Evolutionary conservation across 805 yeast genomes (phyloP), one percentile per base, ranked within the genome.

Genomic region (Candida insectalens): DNA sequence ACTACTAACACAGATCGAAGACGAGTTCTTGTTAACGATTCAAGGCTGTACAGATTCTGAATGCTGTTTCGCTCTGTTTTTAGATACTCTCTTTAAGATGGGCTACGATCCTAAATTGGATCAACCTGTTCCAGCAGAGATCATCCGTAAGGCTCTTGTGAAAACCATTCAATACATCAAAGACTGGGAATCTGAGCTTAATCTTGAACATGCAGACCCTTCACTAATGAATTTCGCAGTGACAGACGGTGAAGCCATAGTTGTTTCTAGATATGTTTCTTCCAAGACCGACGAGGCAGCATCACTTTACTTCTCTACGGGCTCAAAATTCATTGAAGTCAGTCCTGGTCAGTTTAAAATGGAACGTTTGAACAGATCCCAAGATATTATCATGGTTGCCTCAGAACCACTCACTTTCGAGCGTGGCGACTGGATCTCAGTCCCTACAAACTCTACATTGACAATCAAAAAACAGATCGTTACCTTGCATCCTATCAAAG

Each of bases 1-100:
- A 38, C 63, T 92, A 28, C 67, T 85, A 22, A 67, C 72, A 44
- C 84, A 82, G 51, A 65, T 92, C 29, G 73, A 73, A 27, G 96
- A 92, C 52, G 77, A 78, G 44, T 92, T 74, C 54, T 83, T 92
- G 50, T 59, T 83, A 16, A 67, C 65, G 29, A 73, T 92, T 28
- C 96, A 92, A 53, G 98, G 98, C 2, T 75, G 94, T 19, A 92
- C 98, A 1, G 98, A 92, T 55, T 81, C 94, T 2, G 98, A 92
- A 58, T 88, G 96, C 60, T 81, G 89, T 33, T 89, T 88, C 68
- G 96, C 96, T 1, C 60, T 89, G 35, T 85, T 77, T 47, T 60
- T 89, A 40, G 94, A 89, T 48, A 74, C 84, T 9, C 59, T 89
- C 36, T 71, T 68, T 39, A 74, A 73, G 42, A 63, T 82, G 66